Base-by-base conservation (phyloP, 2,329 filamentous ascomycete genomes). In the Trichophyton simii region DNA sequence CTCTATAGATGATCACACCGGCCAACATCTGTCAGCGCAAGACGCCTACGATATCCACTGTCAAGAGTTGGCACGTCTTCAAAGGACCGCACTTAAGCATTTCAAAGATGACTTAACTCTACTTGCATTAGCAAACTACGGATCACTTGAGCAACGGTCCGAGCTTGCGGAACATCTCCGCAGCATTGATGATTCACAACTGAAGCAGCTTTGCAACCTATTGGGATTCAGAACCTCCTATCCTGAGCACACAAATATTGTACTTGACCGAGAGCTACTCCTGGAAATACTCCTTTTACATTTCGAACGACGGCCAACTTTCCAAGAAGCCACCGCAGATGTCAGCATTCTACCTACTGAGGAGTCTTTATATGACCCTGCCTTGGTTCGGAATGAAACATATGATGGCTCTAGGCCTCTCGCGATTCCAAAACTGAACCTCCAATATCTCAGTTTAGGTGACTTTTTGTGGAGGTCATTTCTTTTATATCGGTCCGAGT, bases 381-480 rank as follows among this genome's bases (percentile, higher is more conserved):
- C 85, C 28, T 82, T 96, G 60, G 75, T 91, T 61, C 84, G 90
- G 62, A 92, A 92, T 61, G 91, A 96, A 68, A 81, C 80, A 6
- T 97, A 96, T 68, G 87, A 96, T 72, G 91, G 91, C 28, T 91
- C 89, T 25, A 84, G 84, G 57, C 91, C 94, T 3, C 79, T 99
- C 62, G 89, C 94, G 2, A 84, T 99, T 50, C 94, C 94, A 2
- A 99, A 99, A 72, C 76, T 97, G 54, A 99, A 96, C 68, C 78
- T 99, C 31, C 94, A 99, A 70, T 99, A 99, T 73, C 80, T 99
- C 13, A 95, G 91, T 2, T 84, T 96, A 58, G 91, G 91, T 2
- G 94, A 99, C 73, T 99, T 99, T 68, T 77, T 99, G n/a, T 99
- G 91, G 91, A 84, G 95, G 64, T 91, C 92, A 0, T 87, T 97